phyloP scores from a whole-genome alignment of 805 yeast species.

The Candida khao-thaluensis region DNA sequence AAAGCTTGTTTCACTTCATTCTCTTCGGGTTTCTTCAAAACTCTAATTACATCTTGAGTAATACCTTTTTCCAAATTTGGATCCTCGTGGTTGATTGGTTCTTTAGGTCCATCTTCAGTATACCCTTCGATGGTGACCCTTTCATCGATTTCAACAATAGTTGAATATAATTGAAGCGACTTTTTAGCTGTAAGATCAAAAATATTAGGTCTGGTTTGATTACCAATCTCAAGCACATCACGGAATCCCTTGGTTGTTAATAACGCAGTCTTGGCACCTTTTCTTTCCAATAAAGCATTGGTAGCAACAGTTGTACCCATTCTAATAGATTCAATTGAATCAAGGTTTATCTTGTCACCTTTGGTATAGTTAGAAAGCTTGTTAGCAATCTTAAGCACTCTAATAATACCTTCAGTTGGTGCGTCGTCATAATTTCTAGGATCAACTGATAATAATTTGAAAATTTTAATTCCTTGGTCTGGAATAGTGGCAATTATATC shows the following conservation, averaged over 20 bases:
- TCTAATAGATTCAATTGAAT: conserved; percentile 57
- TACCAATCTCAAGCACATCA: conserved; percentile 77
- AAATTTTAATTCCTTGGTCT: conserved; percentile 53
- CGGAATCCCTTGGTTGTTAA: conserved; percentile 82
- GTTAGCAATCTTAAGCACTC: conserved; percentile 60
- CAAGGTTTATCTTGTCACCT: conserved; percentile 52
- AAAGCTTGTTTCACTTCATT: conserved; percentile 19
- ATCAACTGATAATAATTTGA: conserved; percentile 81
- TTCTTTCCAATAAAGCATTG: conserved; percentile 83
- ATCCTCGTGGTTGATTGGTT: conserved; percentile 10
- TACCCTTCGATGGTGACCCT: conserved; percentile 73
- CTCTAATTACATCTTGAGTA: conserved; percentile 26
- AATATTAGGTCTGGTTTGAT: conserved; percentile 83
- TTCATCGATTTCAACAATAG: conserved; percentile 80
- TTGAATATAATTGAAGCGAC: conserved; percentile 65
- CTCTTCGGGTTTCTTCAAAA: conserved; percentile 26
- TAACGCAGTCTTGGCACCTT: conserved; percentile 82
- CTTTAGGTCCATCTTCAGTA: conserved; percentile 50
- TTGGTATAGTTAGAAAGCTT: conserved; percentile 30
- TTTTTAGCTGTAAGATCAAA: conserved; percentile 74
- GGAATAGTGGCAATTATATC: conserved; percentile 52
- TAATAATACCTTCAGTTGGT: conserved; percentile 79
- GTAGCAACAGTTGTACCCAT: conserved; percentile 95
- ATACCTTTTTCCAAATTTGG: conserved; percentile 31
- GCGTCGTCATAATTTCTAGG: conserved; percentile 83